phyloP scores from a whole-genome alignment of 1,284 basidiomycete genomes.

The Melanopsichium pennsylvanicum region DNA sequence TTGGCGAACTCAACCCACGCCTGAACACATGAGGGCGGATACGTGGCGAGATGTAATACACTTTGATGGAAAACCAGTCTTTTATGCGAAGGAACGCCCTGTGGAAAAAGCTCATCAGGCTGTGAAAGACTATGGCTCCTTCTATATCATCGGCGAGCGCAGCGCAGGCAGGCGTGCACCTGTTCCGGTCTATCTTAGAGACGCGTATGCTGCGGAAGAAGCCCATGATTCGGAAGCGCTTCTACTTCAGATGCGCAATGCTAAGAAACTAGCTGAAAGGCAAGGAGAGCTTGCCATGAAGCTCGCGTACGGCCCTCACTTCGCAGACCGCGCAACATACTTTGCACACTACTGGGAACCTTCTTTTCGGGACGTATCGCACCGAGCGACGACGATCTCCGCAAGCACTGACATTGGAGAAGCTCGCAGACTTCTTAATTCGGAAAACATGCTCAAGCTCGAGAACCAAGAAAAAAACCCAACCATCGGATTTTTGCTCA shows the following conservation, averaged over 20 bases:
- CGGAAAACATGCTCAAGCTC: not conserved
- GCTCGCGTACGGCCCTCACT: not conserved
- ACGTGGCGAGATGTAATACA: not conserved
- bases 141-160: conserved; percentile 4
- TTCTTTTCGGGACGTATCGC: too few relatives aligned
- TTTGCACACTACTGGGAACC: not conserved
- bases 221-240: not conserved
- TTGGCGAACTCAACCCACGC: too few relatives aligned
- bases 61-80: not conserved
- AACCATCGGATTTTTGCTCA: not conserved
- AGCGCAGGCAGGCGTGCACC: too few relatives aligned
- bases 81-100: not conserved
- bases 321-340: not conserved
- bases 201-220: not conserved
- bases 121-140: not conserved
- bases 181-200: not conserved
- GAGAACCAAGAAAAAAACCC: not conserved
- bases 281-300: conserved; percentile 1
- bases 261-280: not conserved
- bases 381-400: not conserved
- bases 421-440: not conserved
- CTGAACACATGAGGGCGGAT: too few relatives aligned
- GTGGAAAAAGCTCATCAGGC: not conserved
- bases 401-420: not conserved
- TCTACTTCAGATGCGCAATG: not conserved